Percentiles rank a stretch among this genome's conserved stretches.
These are phyloP conservation scores for Cordyceps cicadae DNA, from an alignment of 2,329 filamentous ascomycete species.

Conservation along the genomic window DNA sequence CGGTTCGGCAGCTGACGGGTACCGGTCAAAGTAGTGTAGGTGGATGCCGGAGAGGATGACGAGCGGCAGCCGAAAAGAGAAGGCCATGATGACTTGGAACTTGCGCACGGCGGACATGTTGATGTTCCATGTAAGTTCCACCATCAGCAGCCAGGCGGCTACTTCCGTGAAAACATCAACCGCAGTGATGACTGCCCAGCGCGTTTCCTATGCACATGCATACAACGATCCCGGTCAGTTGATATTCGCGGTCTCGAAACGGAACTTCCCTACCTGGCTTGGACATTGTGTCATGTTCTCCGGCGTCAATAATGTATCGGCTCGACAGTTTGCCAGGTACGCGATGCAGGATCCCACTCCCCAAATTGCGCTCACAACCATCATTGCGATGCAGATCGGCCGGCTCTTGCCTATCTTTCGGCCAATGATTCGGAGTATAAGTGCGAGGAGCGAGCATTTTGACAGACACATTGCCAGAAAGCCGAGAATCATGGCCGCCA, in stretches of 20 bases:
- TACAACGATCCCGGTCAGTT: not conserved
- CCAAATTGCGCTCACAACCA: slow-evolving; percentile 12
- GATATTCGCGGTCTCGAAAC: not conserved
- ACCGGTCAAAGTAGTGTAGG: slow-evolving; percentile 11
- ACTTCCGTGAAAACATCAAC: slow-evolving; percentile 16
- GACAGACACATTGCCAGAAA: slow-evolving; percentile 12
- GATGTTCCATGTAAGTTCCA: slow-evolving; percentile 13
- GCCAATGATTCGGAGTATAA: slow-evolving; percentile 15
- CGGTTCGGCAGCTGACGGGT: slow-evolving; percentile 11
- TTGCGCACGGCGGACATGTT: slow-evolving; percentile 15
- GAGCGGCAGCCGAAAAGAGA: slow-evolving; percentile 17
- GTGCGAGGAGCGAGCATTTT: slow-evolving; percentile 16
- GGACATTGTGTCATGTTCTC: slow-evolving; percentile 10
- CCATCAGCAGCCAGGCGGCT: slow-evolving; percentile 13
- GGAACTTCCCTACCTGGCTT: slow-evolving; percentile 1
- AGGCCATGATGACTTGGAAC: slow-evolving; percentile 16
- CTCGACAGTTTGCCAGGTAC: slow-evolving; percentile 5
- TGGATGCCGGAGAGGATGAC: slow-evolving; percentile 13
- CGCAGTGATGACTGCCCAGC: slow-evolving; percentile 13
- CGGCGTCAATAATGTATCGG: not conserved
- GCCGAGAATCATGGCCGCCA: slow-evolving; percentile 9
- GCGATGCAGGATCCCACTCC: slow-evolving; percentile 11
- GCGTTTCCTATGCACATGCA: not conserved
- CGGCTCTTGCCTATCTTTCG: slow-evolving; percentile 11
- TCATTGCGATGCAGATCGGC: slow-evolving; percentile 11